Conservation (phyloP, 2,329 filamentous ascomycete species). For the Trichoderma sp. region DNA sequence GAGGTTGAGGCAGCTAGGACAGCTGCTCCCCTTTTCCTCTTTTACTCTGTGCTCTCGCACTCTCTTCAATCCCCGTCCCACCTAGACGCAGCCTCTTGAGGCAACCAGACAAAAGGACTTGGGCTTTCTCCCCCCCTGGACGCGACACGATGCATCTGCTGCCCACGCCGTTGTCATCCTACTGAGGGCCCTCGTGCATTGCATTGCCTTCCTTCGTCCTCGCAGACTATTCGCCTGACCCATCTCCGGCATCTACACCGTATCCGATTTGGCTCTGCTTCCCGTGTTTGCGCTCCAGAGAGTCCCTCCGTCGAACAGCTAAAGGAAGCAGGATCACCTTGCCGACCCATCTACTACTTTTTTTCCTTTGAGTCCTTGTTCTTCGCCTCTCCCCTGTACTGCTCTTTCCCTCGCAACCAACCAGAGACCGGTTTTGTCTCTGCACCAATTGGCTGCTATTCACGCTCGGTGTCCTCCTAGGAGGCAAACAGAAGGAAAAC, state of each 20-base stretch:
- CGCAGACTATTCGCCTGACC: constrained; percentile 13
- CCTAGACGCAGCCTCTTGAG: not conserved
- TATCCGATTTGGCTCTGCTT: constrained; percentile 7
- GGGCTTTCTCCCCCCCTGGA: not conserved
- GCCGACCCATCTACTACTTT: not conserved
- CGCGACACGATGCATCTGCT: constrained; percentile 19
- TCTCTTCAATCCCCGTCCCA: not conserved
- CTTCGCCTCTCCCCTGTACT: not conserved
- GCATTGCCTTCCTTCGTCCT: constrained; percentile 17
- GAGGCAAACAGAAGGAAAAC: not conserved
- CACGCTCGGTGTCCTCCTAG: not conserved
- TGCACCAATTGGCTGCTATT: not conserved
- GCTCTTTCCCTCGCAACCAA: not conserved
- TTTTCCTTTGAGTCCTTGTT: not conserved
- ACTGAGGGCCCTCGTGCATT: constrained; percentile 16
- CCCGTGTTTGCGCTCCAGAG: not conserved
- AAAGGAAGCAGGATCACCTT: not conserved
- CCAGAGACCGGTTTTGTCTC: not conserved
- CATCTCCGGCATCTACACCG: constrained; percentile 15
- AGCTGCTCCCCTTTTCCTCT: not conserved
- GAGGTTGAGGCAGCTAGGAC: not conserved
- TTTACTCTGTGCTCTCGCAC: not conserved
- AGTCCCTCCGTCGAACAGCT: not conserved
- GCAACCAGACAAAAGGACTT: not conserved
- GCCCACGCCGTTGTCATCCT: constrained; percentile 18